Percentiles rank a stretch among this genome's conserved stretches.
Evolutionary conservation across 306 rosid species (phyloP).

Genomic region (Clitoria ternatea): DNA sequence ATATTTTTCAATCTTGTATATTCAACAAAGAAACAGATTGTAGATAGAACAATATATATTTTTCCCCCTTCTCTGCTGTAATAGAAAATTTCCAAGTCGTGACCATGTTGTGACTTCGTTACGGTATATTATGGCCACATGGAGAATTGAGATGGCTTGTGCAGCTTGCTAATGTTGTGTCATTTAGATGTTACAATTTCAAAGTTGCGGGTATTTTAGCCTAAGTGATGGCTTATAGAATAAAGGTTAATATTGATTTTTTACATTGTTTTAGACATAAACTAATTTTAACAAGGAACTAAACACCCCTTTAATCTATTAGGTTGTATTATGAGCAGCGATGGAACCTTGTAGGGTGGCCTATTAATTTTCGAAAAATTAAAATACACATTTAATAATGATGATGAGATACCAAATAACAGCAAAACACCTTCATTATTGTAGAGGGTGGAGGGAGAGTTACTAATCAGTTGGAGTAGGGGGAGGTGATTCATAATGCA

Average conservation of each 20-base stretch:
- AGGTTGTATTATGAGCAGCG: too few species aligned
- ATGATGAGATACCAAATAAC: not conserved
- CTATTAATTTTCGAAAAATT: too few species aligned
- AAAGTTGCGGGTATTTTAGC: too few species aligned
- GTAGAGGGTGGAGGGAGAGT: not conserved
- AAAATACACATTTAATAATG: not conserved
- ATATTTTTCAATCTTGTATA: conserved; percentile 28
- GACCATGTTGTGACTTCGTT: not conserved
- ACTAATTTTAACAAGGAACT: too few species aligned
- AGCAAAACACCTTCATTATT: not conserved
- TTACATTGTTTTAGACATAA: too few species aligned
- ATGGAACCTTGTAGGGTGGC: too few species aligned
- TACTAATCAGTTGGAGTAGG: not conserved
- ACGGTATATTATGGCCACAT: not conserved
- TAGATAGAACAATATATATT: conserved; percentile 26
- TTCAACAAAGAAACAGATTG: conserved; percentile 25
- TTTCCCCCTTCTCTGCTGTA: conserved; percentile 7
- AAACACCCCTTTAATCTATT: too few species aligned
- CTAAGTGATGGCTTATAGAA: too few species aligned
- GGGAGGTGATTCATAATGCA: not conserved
- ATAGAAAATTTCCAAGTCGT: conserved; percentile 9
- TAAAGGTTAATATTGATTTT: too few species aligned
- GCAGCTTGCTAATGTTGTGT: not conserved
- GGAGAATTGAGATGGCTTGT: conserved; percentile 1
- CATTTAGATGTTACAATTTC: not conserved